Evolutionary conservation across 345 rosid species (phyloP), one percentile per base, ranked within the genome.

Genomic region (Rhodamnia rubescens): DNA sequence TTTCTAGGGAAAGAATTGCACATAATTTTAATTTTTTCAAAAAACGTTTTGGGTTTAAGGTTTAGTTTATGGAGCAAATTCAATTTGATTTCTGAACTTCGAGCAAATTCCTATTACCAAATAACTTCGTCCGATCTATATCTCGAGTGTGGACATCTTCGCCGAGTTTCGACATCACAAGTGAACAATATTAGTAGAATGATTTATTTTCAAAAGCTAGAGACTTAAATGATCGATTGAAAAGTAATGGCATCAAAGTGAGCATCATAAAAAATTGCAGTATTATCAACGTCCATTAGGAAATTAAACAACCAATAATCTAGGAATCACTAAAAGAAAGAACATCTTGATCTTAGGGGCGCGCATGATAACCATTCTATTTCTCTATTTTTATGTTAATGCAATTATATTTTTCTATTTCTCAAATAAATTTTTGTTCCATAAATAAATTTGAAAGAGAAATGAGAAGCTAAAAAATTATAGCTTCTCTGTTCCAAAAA

Each of bases 171-270:
- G 6, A 1, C 11, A 69, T 32, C 78, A 4, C 20, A 14, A 32
- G 78, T 32, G 13, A 0, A 5, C 7, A 12, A 32, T 4, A 11
- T 36, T 1, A 32, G 24, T 69, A 32, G 13, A 16, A 32, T 69
- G 44, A 32, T 32, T 11, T 4, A 64, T 64, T 4, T 29, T 64
- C 6, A 32, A 5, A 64, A 64, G 5, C 18, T 16, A 64, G 0
- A 0, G 11, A 32, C 6, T 29, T 32, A 16, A 29, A 29, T 32
- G 3, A 32, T 69, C 42, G 3, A 32, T 36, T 18, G 24, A 18
- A 61, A 69, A 32, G 24, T 32, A 18, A 18, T 0, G 1, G 20
- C 0, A 2, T 5, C 0, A 32, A 0, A 32, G 6, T 16, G 20
- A 1, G 5, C 11, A 1, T 15, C 2, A 0, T 32, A 7, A 15